Base-by-base conservation (phyloP, 768 basidiomycete species). In the Russula sp. region DNA sequence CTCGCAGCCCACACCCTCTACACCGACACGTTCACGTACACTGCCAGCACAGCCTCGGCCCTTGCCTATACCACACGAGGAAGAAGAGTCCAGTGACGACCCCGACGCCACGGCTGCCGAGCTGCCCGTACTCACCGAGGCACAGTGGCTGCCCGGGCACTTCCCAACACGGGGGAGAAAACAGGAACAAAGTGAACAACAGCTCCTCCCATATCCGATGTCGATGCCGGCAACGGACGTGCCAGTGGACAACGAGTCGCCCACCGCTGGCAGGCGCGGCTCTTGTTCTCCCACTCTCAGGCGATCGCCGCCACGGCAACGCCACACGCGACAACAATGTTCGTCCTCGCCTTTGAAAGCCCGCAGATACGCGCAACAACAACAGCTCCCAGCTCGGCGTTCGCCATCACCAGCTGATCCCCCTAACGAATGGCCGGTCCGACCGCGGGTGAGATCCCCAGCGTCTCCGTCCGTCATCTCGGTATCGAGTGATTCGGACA, bases 401-500 rank as follows among this genome's bases (percentile, higher is more conserved):
- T 37, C 35, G 40, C 40, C 40, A 40, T 14, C 40, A 40, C 13
- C 13, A 27, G 27, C 2, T 27, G 27, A 27, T 27, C 22, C 22
- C 22, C 22, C 22, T 27, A 27, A 27, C 27, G 27, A 27, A 27
- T 2, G 27, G 27, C 27, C 27, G 27, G 27, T 27, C 27, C 10
- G 13, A 14, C 10, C 40, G 40, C 1, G 40, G 13, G 40, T 11
- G 37, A 37, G 13, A 5, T 5, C 16, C 16, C 54, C 66, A 35
- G 62, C 70, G 44, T 18, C 59, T 6, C 65, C 68, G 10, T 40
- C 44, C 4, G 63, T 77, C 27, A 75, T 80, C 32, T 72, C 75
- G 14, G 74, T 79, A 6, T 79, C 77, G 3, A 78, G 76, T 62
- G 77, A 76, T 27, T 75, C 75, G 4, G 59, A 47, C 37, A 16